Evolutionary conservation across 2,329 filamentous ascomycete genomes (phyloP).

Genomic region (Neoarthrinium moseri): DNA sequence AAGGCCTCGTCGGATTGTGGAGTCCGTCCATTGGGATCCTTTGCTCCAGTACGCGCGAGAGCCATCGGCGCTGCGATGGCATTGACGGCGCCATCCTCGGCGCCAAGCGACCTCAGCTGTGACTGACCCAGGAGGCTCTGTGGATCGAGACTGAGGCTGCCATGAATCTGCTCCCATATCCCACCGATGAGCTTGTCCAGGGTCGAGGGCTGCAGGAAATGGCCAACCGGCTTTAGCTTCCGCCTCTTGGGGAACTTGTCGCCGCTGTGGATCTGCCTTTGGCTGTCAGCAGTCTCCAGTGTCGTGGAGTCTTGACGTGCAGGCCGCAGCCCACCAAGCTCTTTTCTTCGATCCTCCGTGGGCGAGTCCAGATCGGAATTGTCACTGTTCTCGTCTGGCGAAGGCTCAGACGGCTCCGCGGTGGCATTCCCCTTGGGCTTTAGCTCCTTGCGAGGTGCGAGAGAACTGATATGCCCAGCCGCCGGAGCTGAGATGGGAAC

Average conservation of each 20-base stretch:
- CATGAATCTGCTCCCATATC: constrained; percentile 33
- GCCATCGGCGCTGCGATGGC: constrained; percentile 7
- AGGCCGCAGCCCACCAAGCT: constrained; percentile 18
- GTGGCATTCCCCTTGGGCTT: constrained; percentile 17
- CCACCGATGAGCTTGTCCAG: constrained; percentile 29
- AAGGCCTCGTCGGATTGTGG: constrained; percentile 17
- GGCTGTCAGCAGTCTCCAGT: constrained; percentile 20
- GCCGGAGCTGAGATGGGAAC: too few relatives aligned
- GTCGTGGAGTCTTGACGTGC: constrained; percentile 13
- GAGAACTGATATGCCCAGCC: too few relatives aligned
- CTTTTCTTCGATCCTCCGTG: constrained; percentile 6
- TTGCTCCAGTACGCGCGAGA: neutral
- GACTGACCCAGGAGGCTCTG: constrained; percentile 26
- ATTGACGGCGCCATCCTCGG: constrained; percentile 8
- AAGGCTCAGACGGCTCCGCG: neutral
- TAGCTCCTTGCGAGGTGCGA: too few relatives aligned
- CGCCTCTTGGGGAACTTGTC: constrained; percentile 20
- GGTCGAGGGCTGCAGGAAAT: constrained; percentile 22
- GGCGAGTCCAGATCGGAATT: neutral
- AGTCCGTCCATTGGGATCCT: too few relatives aligned
- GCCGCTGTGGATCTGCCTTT: constrained; percentile 22
- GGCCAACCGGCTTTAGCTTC: constrained; percentile 26
- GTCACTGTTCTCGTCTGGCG: neutral
- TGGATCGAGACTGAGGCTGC: constrained; percentile 25
- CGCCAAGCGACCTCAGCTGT: constrained; percentile 15